Conservation (phyloP, 768 basidiomycete species). For the Dioszegia aurantiaca region DNA sequence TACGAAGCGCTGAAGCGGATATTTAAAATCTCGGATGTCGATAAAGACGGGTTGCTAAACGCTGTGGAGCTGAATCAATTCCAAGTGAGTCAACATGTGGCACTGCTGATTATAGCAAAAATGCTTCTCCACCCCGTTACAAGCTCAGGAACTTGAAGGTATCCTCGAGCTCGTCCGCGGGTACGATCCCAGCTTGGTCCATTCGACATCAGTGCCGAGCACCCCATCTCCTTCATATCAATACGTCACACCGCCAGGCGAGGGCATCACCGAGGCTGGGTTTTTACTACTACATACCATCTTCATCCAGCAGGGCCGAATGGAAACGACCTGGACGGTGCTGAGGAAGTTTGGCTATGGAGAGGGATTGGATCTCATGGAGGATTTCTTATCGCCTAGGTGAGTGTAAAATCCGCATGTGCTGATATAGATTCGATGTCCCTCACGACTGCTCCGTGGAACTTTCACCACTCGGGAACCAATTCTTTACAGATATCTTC, state of each 20-base stretch:
- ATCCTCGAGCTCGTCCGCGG: constrained; percentile 86
- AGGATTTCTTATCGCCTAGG: constrained; percentile 85
- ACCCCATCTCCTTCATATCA: constrained; percentile 36
- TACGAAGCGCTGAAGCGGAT: constrained; percentile 82
- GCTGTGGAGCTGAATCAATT: constrained; percentile 92
- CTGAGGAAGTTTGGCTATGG: constrained; percentile 93
- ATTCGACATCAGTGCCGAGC: constrained; percentile 48
- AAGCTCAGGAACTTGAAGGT: constrained; percentile 90
- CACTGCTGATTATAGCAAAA: constrained; percentile 62
- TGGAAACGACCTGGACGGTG: constrained; percentile 98
- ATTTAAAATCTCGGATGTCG: constrained; percentile 91
- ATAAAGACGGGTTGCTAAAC: constrained; percentile 90
- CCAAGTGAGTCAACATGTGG: constrained; percentile 61
- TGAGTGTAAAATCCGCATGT: constrained; percentile 54
- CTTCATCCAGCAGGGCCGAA: constrained; percentile 90
- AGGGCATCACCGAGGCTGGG: constrained; percentile 83
- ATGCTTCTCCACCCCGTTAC: constrained; percentile 91
- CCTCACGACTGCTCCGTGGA: constrained; percentile 92
- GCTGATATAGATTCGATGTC: constrained; percentile 73
- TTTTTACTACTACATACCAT: constrained; percentile 93
- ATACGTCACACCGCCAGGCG: constrained; percentile 35
- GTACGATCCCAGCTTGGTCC: constrained; percentile 71
- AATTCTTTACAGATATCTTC: constrained; percentile 96
- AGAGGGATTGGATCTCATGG: constrained; percentile 84
- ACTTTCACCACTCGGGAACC: constrained; percentile 86